Percentiles rank a stretch among this genome's conserved stretches.
phyloP scores from a whole-genome alignment of 148 eudicot genomes.

The Rhododendron mucronatum region DNA sequence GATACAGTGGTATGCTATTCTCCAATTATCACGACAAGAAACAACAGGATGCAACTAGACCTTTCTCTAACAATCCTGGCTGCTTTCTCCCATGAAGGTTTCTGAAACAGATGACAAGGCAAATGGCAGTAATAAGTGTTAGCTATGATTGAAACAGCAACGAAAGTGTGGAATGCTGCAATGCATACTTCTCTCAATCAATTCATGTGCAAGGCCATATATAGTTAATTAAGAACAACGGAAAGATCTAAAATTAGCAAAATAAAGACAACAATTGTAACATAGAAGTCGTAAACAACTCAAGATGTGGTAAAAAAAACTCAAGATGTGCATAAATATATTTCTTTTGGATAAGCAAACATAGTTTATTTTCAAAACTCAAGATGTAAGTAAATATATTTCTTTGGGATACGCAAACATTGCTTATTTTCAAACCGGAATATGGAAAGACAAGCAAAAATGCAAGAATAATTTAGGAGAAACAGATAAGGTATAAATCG shows the following conservation, averaged over 20 bases:
- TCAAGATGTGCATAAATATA: not conserved
- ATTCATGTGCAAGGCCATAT: not conserved
- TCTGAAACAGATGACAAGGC: constrained; percentile 41
- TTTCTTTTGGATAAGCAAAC: not conserved
- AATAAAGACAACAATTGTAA: not conserved
- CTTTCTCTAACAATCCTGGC: constrained; percentile 70
- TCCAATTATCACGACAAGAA: not conserved
- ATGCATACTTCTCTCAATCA: not conserved
- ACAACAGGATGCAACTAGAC: constrained; percentile 24
- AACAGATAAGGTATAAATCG: not conserved
- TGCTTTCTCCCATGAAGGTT: constrained; percentile 96
- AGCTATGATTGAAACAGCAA: not conserved
- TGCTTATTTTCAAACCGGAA: not conserved
- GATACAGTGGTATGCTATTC: not conserved
- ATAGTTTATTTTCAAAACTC: not conserved
- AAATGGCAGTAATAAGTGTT: not conserved
- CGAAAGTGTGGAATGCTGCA: not conserved
- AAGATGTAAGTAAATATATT: not conserved
- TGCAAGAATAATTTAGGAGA: not conserved
- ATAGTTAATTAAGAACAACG: not conserved
- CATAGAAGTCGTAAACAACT: not conserved
- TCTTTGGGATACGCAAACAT: not conserved
- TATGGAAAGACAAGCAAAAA: not conserved
- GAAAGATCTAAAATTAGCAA: not conserved
- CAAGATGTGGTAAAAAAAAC: too few relatives aligned